Conservation (phyloP, 2,329 filamentous ascomycete species). For the Talaromyces sp. region DNA sequence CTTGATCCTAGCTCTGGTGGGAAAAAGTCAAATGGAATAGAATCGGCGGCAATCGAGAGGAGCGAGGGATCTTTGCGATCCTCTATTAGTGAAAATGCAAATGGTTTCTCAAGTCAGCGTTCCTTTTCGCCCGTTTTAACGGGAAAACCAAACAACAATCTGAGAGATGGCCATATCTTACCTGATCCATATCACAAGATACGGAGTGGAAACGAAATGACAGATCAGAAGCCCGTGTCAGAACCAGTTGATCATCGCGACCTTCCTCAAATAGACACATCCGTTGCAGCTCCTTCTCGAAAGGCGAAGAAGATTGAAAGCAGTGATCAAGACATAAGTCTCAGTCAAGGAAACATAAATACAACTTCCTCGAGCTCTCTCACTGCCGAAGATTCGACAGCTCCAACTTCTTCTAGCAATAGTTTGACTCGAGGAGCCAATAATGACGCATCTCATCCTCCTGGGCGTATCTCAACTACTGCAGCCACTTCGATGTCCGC, state of each 20-base stretch:
- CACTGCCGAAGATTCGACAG: conserved; percentile 21
- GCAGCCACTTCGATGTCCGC: conserved; percentile 23
- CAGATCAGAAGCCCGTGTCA: conserved; percentile 18
- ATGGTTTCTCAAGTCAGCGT: conserved; percentile 21
- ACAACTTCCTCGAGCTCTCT: conserved; percentile 27
- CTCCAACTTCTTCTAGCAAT: conserved; percentile 22
- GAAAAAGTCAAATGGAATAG: conserved; percentile 23
- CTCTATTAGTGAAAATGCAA: conserved; percentile 25
- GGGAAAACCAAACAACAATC: conserved; percentile 21
- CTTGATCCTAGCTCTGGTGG: conserved; percentile 25
- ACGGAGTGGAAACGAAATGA: conserved; percentile 12
- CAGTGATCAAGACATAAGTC: conserved; percentile 14
- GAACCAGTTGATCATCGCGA: conserved; percentile 19
- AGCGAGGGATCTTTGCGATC: conserved; percentile 24
- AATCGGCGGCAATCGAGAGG: conserved; percentile 24
- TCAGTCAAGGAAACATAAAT: conserved; percentile 28
- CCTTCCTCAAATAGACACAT: conserved; percentile 22
- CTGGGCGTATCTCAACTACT: conserved; percentile 23
- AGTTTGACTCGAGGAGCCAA: conserved; percentile 25
- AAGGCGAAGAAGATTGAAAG: conserved; percentile 22
- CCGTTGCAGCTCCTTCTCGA: conserved; percentile 17
- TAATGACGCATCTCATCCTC: conserved; percentile 19
- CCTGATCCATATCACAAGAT: conserved; percentile 17
- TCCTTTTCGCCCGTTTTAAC: conserved; percentile 30
- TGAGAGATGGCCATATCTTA: conserved; percentile 18